Conservation (phyloP, 371 early-diverging fungal genomes). For the Mortierella sp. region DNA sequence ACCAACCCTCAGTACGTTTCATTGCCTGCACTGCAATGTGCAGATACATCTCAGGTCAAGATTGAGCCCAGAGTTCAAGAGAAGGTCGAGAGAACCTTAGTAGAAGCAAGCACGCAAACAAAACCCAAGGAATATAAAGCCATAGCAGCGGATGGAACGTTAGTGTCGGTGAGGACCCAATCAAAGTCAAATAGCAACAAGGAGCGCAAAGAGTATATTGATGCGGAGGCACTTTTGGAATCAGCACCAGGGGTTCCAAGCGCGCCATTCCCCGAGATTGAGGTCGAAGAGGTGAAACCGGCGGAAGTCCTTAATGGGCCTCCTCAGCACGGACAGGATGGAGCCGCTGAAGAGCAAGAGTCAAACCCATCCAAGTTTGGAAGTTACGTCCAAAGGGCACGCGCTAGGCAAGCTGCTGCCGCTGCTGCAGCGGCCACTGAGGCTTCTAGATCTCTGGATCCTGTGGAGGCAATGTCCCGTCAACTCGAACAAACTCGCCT, state of each 20-base stretch:
- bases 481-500: constrained; percentile 34
- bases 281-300: constrained; percentile 3
- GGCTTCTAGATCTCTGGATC: constrained; percentile 9
- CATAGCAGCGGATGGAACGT: not conserved
- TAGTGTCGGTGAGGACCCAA: constrained; percentile 9
- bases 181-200: not conserved
- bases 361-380: constrained; percentile 11
- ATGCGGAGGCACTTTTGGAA: constrained; percentile 24
- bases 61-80: constrained; percentile 12
- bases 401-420: constrained; percentile 30
- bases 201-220: not conserved
- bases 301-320: not conserved
- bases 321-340: not conserved
- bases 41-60: constrained; percentile 15
- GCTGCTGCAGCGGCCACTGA: constrained; percentile 5
- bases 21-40: constrained; percentile 18
- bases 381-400: constrained; percentile 21
- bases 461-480: constrained; percentile 41
- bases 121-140: not conserved
- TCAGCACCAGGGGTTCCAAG: constrained; percentile 29
- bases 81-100: constrained; percentile 9
- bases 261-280: constrained; percentile 17
- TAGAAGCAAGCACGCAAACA: constrained; percentile 32
- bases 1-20: constrained; percentile 35
- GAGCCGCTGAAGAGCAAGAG: not conserved